Conservation (phyloP, 2,329 filamentous ascomycete species). For the Sarocladium brachiariae region DNA sequence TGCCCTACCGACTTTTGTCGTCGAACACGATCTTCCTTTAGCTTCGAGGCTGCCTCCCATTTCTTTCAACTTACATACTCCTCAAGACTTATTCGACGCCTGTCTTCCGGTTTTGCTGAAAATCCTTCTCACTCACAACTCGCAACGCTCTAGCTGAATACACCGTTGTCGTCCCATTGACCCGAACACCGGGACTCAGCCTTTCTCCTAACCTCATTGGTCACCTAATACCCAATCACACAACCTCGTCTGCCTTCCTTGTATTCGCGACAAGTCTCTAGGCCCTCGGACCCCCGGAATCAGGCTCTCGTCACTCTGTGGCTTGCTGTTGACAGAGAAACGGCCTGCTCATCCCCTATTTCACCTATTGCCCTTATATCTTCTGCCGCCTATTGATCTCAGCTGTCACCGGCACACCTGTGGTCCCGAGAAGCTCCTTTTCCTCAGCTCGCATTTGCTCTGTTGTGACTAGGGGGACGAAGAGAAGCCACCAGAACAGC, state of each 20-base stretch:
- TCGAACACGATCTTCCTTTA: slow-evolving; percentile 7
- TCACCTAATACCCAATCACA: slow-evolving; percentile 4
- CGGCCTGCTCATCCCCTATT: background rate
- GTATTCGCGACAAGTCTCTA: slow-evolving; percentile 4
- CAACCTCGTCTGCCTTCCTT: background rate
- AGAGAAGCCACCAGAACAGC: background rate
- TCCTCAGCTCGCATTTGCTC: background rate
- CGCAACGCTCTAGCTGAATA: background rate
- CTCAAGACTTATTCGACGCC: background rate
- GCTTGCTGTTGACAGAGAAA: slow-evolving; percentile 2
- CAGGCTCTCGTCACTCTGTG: slow-evolving; percentile 5
- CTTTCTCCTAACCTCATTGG: slow-evolving; percentile 4
- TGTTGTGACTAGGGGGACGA: background rate
- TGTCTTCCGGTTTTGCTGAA: background rate
- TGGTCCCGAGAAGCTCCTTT: background rate
- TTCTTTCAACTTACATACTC: slow-evolving; percentile 1
- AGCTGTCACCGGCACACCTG: background rate
- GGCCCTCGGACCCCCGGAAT: slow-evolving; percentile 5
- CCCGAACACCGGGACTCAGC: background rate
- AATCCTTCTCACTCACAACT: background rate
- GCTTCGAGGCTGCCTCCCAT: slow-evolving; percentile 5
- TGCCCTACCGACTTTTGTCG: slow-evolving; percentile 9
- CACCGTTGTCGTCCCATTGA: slow-evolving; percentile 5
- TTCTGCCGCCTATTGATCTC: background rate
- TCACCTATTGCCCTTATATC: background rate